Evolutionary conservation across 257 asterid species (phyloP), one percentile per base, ranked within the genome.

Genomic region (Solanum raphanifolium): DNA sequence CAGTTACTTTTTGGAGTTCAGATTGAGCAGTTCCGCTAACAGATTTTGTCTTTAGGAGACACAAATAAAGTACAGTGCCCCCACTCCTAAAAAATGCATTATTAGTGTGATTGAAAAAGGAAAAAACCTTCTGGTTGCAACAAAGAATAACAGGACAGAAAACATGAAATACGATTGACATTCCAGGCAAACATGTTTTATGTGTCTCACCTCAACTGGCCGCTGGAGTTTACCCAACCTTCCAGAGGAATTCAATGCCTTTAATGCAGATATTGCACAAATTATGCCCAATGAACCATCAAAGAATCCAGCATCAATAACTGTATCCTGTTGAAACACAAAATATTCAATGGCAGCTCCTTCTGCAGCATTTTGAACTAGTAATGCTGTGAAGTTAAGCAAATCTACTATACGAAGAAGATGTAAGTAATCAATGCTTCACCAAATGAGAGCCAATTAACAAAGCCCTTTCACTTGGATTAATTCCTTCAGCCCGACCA

Each of bases 391-490:
- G 72, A 85, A 74, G 69, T 74, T 36, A 60, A 46, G 13, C 62
- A 87, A 85, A 76, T 87, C 66, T 60, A 72, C 43, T 86, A 87
- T 79, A 86, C 32, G 78, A 79, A 39, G 78, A 79, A 87, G 23
- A 87, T 81, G 83, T 89, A 71, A 43, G 83, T 32, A 83, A 83
- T 90, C 71, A 82, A 31, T 89, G 92, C 90, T 89, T 93, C 88
- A 97, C 99, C 99, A 97, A 94, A 93, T 97, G 99, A 92, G 99
- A 97, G 90, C 99, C 99, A 90, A 97, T 91, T 89, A 97, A 86
- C 92, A 96, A 88, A 92, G 98, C 97, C 90, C 94, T 97, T 89
- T 93, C 98, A 90, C 92, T 94, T 89, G 98, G 94, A 89, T 92
- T 90, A 83, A 89, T 91, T 91, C 99, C 99, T 68, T 94, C 97